Percentiles rank a stretch among this genome's conserved stretches.
These are phyloP conservation scores for Phytophthora brassicae DNA, from an alignment of 352 stramenopile genomes.

Conservation along the genomic window DNA sequence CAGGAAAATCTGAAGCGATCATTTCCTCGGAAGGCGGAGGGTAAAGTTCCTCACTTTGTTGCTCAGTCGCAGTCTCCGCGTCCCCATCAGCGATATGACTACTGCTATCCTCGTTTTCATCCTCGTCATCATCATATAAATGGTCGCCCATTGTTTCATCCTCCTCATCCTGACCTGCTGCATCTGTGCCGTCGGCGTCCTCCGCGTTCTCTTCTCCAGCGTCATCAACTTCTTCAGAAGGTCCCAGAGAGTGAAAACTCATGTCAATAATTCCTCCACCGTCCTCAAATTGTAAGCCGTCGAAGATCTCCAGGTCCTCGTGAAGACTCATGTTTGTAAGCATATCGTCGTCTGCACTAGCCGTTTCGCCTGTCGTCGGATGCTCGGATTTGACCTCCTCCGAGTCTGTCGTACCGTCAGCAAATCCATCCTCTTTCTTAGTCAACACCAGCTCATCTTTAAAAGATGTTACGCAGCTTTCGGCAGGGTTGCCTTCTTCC, in stretches of 20 bases:
- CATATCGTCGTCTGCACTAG: constrained; percentile 44
- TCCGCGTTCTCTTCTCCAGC: constrained; percentile 31
- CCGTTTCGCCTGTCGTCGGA: constrained; percentile 6
- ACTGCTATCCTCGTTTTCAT: constrained; percentile 45
- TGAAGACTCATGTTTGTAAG: constrained; percentile 77
- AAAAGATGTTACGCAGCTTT: background rate
- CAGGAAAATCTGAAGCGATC: constrained; percentile 19
- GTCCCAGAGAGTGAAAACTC: constrained; percentile 34
- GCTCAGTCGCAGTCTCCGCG: constrained; percentile 1
- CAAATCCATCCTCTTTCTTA: constrained; percentile 29
- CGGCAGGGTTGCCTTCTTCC: constrained; percentile 1
- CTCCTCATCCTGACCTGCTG: constrained; percentile 40
- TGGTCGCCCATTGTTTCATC: constrained; percentile 48
- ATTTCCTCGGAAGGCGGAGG: background rate
- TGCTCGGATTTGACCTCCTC: constrained; percentile 40
- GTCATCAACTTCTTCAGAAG: constrained; percentile 25
- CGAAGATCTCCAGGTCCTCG: constrained; percentile 82
- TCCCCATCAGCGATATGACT: constrained; percentile 15
- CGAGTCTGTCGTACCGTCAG: constrained; percentile 33
- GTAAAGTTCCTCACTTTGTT: constrained; percentile 12
- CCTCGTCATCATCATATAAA: constrained; percentile 66
- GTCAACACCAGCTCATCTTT: constrained; percentile 11
- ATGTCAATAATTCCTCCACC: constrained; percentile 84
- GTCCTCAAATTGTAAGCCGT: constrained; percentile 85
- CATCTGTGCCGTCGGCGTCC: constrained; percentile 46